These are phyloP conservation scores for Nitzschia inconspicua DNA, from an alignment of 108 stramenopile genomes.

Conservation along the genomic window DNA sequence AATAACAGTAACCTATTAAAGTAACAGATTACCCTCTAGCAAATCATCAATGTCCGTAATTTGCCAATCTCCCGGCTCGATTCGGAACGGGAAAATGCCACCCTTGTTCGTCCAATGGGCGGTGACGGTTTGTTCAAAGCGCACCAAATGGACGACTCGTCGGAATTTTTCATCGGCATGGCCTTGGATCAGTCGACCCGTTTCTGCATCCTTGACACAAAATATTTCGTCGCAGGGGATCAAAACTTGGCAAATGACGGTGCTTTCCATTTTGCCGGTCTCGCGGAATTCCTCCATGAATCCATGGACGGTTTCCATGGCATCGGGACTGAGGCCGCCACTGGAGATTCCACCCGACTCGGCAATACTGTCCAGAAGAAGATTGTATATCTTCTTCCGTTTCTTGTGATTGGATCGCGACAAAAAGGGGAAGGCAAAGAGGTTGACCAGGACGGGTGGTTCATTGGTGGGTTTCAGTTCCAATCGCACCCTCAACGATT, in stretches of 20 bases:
- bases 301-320: background rate
- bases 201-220: conserved; percentile 21
- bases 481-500: conserved; percentile 12
- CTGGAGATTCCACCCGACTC: no score
- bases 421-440: conserved; percentile 35
- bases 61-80: conserved; percentile 23
- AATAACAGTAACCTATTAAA: no score
- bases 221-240: conserved; percentile 31
- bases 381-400: background rate
- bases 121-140: conserved; percentile 16
- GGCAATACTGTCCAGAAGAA: no score
- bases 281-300: conserved; percentile 8
- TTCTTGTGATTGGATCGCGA: conserved; percentile 1
- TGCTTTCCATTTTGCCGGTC: conserved; percentile 27
- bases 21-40: conserved; percentile 24
- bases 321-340: no score
- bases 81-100: conserved; percentile 12
- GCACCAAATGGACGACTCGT: conserved; percentile 27
- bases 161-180: conserved; percentile 2
- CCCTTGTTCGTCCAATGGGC: background rate
- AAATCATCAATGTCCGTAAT: conserved; percentile 38
- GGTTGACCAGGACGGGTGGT: background rate
- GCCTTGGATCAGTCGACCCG: conserved; percentile 23
- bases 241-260: conserved; percentile 25
- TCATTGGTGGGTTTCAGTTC: conserved; percentile 9